These are phyloP conservation scores for Cladosporium sp. DNA, from an alignment of 2,329 filamentous ascomycete species.

Conservation along the genomic window DNA sequence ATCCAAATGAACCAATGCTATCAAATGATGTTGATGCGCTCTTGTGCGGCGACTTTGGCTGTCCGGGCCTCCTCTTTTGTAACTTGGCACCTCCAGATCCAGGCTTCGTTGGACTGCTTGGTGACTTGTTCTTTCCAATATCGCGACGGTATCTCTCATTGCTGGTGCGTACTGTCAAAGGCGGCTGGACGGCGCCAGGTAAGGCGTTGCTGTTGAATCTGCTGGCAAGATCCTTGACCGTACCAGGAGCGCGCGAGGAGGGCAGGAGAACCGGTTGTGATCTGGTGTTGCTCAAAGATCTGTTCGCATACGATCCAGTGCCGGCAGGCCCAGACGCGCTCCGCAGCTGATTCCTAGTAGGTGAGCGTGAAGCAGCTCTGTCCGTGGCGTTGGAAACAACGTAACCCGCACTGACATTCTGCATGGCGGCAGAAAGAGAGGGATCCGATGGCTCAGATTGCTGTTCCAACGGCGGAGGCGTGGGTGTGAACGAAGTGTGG, in stretches of 20 bases:
- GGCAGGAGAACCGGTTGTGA: conserved; percentile 27
- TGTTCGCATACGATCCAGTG: not conserved
- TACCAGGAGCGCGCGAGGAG: conserved; percentile 24
- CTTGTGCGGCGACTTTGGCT: conserved; percentile 23
- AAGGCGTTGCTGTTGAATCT: conserved; percentile 61
- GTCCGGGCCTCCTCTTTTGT: conserved; percentile 27
- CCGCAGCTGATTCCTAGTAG: conserved; percentile 12
- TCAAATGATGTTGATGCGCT: conserved; percentile 27
- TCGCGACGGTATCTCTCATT: conserved; percentile 24
- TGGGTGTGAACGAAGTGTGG: conserved; percentile 12
- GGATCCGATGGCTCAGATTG: conserved; percentile 8
- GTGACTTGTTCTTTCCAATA: conserved; percentile 20
- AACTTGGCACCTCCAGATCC: conserved; percentile 23
- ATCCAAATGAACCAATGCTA: conserved; percentile 25
- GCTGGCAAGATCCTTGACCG: conserved; percentile 74
- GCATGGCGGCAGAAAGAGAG: conserved; percentile 4
- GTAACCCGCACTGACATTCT: conserved; percentile 8
- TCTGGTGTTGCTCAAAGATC: conserved; percentile 21
- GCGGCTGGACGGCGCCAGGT: conserved; percentile 15
- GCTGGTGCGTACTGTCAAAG: conserved; percentile 20
- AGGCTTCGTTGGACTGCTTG: conserved; percentile 21
- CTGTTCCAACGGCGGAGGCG: conserved; percentile 13
- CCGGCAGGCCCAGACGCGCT: conserved; percentile 20
- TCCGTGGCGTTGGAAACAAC: not conserved
- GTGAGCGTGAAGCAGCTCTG: conserved; percentile 10